Evolutionary conservation across 352 stramenopile genomes (phyloP), one percentile per base, ranked within the genome.

Genomic region (Phytophthora constricta): DNA sequence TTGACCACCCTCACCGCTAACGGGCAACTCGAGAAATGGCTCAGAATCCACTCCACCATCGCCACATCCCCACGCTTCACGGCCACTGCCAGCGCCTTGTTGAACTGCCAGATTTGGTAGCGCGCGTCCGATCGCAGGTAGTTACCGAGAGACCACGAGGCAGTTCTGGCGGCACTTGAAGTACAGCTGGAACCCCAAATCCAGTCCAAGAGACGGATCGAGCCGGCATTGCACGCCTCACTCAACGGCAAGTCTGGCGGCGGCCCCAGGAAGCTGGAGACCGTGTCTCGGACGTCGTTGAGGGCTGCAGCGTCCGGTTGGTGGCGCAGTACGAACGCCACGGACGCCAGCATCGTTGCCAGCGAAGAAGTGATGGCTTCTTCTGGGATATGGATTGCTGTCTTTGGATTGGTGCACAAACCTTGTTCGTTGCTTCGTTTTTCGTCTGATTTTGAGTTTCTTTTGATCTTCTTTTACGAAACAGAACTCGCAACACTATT

Each of bases 71-170:
- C 59, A 0, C 11, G 22, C 22, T 56, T 11, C 1, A 25, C 42
- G 25, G 60, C 60, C 1, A 56, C 31, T 50, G 51, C 9, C 23
- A 43, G 20, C 2, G n/a, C 19, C 48, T 53, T 52, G 14, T 23
- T 16, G 17, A 62, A 62, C 25, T 62, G 43, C 19, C 46, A 58
- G 8, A 10, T 10, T 13, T 69, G 54, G 8, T 69, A 63, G 3
- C 51, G 25, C 0, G 4, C 10, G 8, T 68, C 34, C 0, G 60
- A 58, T 3, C 60, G 31, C 3, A 68, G 47, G 39, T 54, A 58
- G 37, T 63, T 58, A 14, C 0, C 43, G 0, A 68, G 45, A 5
- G 45, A 49, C 52, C 45, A 63, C 3, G 13, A 5, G 8, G 39
- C 16, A 19, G 7, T 34, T n/a, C 23, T 28, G 45, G 11, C 31